Evolutionary conservation across 106 monocot genomes (phyloP).

Genomic region (Platanthera guangdongensis): DNA sequence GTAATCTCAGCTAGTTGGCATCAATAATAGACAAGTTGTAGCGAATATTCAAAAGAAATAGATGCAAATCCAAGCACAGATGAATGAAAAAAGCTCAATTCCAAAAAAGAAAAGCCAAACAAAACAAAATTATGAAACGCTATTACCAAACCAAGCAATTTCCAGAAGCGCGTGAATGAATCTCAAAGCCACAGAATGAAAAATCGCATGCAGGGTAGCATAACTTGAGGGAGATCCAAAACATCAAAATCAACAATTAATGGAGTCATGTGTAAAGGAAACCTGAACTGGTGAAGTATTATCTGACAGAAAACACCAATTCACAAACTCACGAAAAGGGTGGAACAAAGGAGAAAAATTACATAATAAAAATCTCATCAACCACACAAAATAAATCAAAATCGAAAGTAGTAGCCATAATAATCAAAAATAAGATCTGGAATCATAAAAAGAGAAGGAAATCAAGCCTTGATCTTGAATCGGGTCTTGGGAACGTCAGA

Average conservation of each 20-base stretch:
- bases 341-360: background rate
- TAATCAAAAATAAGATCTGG: background rate
- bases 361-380: background rate
- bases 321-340: background rate
- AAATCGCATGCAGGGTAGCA: background rate
- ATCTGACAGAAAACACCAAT: background rate
- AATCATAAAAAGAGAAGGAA: background rate
- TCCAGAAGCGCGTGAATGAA: background rate
- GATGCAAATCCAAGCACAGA: background rate
- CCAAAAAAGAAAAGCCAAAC: background rate
- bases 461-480: constrained; percentile 63
- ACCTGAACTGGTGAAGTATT: too few species aligned
- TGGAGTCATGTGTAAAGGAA: too few species aligned
- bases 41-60: background rate
- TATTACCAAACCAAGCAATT: background rate
- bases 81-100: background rate
- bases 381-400: constrained; percentile 1
- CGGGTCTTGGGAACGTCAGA: constrained; percentile 45
- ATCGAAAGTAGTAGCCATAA: background rate
- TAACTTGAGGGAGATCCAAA: background rate
- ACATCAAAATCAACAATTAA: background rate
- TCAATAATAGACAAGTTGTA: background rate
- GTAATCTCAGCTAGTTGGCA: background rate
- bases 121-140: background rate
- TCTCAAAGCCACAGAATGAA: background rate